Evolutionary conservation across 176 grass and related monocot genomes (phyloP).

Genomic region (Cocos nucifera): DNA sequence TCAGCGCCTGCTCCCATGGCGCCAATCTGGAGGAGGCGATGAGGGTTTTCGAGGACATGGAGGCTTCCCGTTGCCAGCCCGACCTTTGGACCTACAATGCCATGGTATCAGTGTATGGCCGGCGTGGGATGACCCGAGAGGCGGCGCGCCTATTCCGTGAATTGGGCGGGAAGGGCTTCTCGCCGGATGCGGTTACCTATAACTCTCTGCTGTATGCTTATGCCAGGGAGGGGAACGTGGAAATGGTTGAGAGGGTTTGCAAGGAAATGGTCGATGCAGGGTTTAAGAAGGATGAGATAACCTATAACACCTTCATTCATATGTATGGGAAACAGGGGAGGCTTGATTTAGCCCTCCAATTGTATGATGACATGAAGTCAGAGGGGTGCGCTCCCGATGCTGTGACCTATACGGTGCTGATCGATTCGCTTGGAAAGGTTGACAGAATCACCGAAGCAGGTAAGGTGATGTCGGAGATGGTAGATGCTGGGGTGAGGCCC

Average conservation of each 20-base stretch:
- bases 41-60: constrained; percentile 62
- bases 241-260: constrained; percentile 60
- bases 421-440: constrained; percentile 86
- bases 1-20: constrained; percentile 63
- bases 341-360: constrained; percentile 51
- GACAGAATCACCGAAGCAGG: constrained; percentile 75
- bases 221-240: constrained; percentile 50
- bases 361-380: constrained; percentile 81
- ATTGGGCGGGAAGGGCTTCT: constrained; percentile 57
- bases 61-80: constrained; percentile 45
- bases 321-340: constrained; percentile 83
- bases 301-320: constrained; percentile 90
- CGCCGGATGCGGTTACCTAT: constrained; percentile 70
- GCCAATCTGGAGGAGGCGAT: constrained; percentile 65
- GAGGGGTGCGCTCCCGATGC: constrained; percentile 65
- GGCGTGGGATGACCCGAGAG: constrained; percentile 42
- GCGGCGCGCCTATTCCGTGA: constrained; percentile 59
- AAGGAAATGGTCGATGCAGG: constrained; percentile 68
- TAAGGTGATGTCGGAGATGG: constrained; percentile 61
- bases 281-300: constrained; percentile 80
- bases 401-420: constrained; percentile 73
- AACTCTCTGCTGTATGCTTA: constrained; percentile 79
- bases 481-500: constrained; percentile 64
- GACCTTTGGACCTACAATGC: constrained; percentile 95
- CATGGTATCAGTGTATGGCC: constrained; percentile 67